Base-by-base conservation (phyloP, 1,284 basidiomycete species). In the Dichomitus squalens region DNA sequence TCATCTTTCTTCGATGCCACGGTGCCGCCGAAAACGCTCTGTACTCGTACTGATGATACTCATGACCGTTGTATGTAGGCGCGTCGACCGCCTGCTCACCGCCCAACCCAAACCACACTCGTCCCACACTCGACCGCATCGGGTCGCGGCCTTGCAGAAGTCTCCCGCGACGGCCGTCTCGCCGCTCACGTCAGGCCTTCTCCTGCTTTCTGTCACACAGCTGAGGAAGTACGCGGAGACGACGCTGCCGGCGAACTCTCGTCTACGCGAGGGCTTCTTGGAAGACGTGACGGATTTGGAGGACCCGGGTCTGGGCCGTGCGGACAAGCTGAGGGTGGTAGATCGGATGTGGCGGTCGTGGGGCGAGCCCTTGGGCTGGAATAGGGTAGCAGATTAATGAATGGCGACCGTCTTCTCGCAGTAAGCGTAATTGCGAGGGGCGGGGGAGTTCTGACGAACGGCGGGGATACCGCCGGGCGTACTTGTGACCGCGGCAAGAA, bases 281-380 rank as follows among this genome's bases (percentile, higher is more conserved):
- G 87, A 92, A 55, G 96, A 99, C 70, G 82, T 98, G 1, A 77
- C 80, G 14, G 90, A 95, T 71, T 73, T 98, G 50, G 95, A 96
- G 72, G 83, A 92, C 67, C 85, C 90, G 0, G 76, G 73, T 52
- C 70, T 95, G 49, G 81, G 81, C 8, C 78, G 86, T 43, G 76
- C 77, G 38, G 90, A 90, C 66, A 95, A 95, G 73, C 71, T 92
- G 66, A 74, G 79, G 49, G 88, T 95, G 4, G 79, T 97, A 4
- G 86, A 95, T 60, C 77, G 95, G 64, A 96, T 97, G 86, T 97
- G 95, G 95, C 85, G 90, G 61, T 88, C 84, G 58, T 97, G 94
- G 93, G 85, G 89, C 1, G 72, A 68, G 11, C 70, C 77, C 27
- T 74, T 90, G 6, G 85, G 82, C 23, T 89, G 87, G 88, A 67